Base-by-base conservation (phyloP, 1,139 yeast species). In the Meyerozyma guilliermondii region DNA sequence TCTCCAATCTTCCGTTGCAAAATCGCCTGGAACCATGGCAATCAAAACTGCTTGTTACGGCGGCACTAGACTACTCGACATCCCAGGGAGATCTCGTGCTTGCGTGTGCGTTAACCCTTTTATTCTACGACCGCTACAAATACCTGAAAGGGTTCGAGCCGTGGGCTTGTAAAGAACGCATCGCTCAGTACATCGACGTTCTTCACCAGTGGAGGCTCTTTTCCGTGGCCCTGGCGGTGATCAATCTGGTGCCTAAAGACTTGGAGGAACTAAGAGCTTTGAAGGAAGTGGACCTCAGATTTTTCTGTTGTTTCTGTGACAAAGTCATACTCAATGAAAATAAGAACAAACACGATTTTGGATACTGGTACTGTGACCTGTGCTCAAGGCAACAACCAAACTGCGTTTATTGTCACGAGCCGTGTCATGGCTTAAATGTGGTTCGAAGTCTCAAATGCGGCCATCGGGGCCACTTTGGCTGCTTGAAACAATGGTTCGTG, bases 331-430 rank as follows among this genome's bases (percentile, higher is more conserved):
- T 79, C 4, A 88, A 87, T 56, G 94, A 86, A 50, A 69, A 82
- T 13, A 81, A 79, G 54, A 66, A 61, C 29, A 49, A 46, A 14
- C 54, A 50, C 8, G 52, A 65, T 13, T 74, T 77, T 52, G 95
- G 94, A 0, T 83, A 75, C 52, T 89, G 96, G 96, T 87, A 82
- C 58, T 91, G 97, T 64, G 88, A 81, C 41, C 72, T 71, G 35
- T 91, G 97, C 59, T 66, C 71, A 3, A 67, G 63, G 38, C 68
- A 70, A 24, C 83, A 80, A 49, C 83, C 78, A 49, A 77, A 81
- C 35, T 92, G 98, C 60, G 73, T 83, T n/a, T 78, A 84, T 48
- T 92, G 98, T 58, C 74, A 83, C 47, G 83, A 79, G 54, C 92
- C 96, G 2, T 73, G 91, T 52, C 78, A 76, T 52, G 95, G 95